phyloP scores from a whole-genome alignment of 2,329 filamentous ascomycete species.

The Aspergillus sp. region DNA sequence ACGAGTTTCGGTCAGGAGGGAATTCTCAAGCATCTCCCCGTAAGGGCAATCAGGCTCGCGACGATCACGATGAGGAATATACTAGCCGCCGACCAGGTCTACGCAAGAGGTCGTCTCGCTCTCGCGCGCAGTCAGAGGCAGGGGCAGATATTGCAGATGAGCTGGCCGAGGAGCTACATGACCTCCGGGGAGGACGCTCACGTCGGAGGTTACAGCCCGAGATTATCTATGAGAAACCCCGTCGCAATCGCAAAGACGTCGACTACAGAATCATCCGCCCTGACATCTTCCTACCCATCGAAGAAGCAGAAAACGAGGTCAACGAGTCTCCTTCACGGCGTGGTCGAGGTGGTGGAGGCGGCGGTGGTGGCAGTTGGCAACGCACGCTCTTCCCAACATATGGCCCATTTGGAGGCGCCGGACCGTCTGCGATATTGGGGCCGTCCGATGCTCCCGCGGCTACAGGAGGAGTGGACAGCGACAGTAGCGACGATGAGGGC shows the following conservation, averaged over 20 bases:
- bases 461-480: slow-evolving; percentile 75
- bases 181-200: slow-evolving; percentile 42
- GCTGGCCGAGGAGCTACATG: slow-evolving; percentile 51
- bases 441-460: slow-evolving; percentile 63
- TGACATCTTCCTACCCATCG: slow-evolving; percentile 60
- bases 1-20: slow-evolving; percentile 39
- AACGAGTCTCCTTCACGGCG: slow-evolving; percentile 62
- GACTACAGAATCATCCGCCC: slow-evolving; percentile 83
- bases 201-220: slow-evolving; percentile 30
- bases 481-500: slow-evolving; percentile 92
- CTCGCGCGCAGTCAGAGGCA: slow-evolving; percentile 37
- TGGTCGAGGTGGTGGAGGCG: slow-evolving; percentile 55
- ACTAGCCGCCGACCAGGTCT: slow-evolving; percentile 46
- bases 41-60: slow-evolving; percentile 32
- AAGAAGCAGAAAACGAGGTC: slow-evolving; percentile 62
- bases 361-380: slow-evolving; percentile 55
- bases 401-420: slow-evolving; percentile 82
- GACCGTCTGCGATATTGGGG: slow-evolving; percentile 60
- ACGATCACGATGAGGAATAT: slow-evolving; percentile 41
- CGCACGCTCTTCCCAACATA: slow-evolving; percentile 80
- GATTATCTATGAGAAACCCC: slow-evolving; percentile 39
- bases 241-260: slow-evolving; percentile 56
- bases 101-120: slow-evolving; percentile 42
- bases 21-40: slow-evolving; percentile 37
- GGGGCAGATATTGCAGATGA: slow-evolving; percentile 47